phyloP scores from a whole-genome alignment of 805 yeast species.

The Ogataea philodendri region DNA sequence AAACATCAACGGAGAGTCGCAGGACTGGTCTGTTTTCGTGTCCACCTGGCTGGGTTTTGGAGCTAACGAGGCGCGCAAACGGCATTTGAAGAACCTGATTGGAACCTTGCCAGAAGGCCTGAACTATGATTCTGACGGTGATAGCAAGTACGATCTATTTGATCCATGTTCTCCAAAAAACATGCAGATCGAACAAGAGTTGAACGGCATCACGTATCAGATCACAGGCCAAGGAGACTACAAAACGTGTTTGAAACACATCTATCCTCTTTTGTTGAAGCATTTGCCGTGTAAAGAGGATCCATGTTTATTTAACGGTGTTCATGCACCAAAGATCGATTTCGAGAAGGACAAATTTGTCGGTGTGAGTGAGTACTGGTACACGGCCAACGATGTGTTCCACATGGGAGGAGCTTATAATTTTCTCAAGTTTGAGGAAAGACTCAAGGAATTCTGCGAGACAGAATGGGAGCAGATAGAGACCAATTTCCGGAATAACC shows the following conservation, averaged over 20 bases:
- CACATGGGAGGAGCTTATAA: constrained; percentile 87
- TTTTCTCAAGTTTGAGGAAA: constrained; percentile 62
- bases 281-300: constrained; percentile 79
- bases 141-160: constrained; percentile 44
- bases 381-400: constrained; percentile 90
- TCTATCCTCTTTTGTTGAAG: constrained; percentile 75
- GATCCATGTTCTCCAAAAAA: constrained; percentile 86
- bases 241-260: constrained; percentile 64
- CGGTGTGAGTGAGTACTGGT: constrained; percentile 97
- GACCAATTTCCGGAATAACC: constrained; percentile 49
- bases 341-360: constrained; percentile 78
- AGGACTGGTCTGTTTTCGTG: constrained; percentile 84
- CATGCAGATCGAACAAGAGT: constrained; percentile 46
- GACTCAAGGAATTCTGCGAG: constrained; percentile 71
- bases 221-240: constrained; percentile 78
- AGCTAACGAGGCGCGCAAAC: constrained; percentile 84
- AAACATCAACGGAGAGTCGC: constrained; percentile 65
- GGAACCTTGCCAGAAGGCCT: constrained; percentile 44
- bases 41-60: constrained; percentile 98
- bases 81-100: constrained; percentile 62
- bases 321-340: constrained; percentile 87
- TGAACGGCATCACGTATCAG: constrained; percentile 46
- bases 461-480: constrained; percentile 62
- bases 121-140: constrained; percentile 45
- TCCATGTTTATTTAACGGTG: constrained; percentile 93